phyloP scores from a whole-genome alignment of 768 basidiomycete species.

The Lentinula detonsa region DNA sequence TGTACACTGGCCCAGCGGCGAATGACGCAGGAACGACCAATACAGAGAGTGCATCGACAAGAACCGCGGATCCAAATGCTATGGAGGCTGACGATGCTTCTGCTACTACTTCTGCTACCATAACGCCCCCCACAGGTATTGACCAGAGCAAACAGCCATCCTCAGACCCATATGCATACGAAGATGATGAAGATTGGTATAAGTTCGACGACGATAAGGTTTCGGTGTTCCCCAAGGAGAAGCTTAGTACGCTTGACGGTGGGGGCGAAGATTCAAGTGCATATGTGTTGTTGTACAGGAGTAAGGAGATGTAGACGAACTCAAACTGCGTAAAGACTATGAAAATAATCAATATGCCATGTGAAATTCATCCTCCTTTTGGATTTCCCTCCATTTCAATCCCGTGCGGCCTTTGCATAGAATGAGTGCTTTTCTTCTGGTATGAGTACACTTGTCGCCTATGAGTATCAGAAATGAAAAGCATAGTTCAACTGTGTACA shows the following conservation, averaged over 20 bases:
- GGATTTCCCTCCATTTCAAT: too few relatives aligned
- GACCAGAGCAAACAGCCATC: conserved; percentile 23
- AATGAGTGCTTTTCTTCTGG: too few relatives aligned
- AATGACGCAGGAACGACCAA: conserved; percentile 1
- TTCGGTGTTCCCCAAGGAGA: conserved; percentile 78
- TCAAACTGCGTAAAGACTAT: neutral
- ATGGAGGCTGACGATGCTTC: conserved; percentile 12
- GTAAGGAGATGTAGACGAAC: conserved; percentile 29
- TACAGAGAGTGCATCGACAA: neutral
- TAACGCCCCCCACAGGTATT: conserved; percentile 14
- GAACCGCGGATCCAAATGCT: conserved; percentile 4
- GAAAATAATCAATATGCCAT: too few relatives aligned
- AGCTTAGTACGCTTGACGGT: conserved; percentile 79
- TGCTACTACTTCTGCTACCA: conserved; percentile 11
- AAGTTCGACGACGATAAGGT: conserved; percentile 98
- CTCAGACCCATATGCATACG: conserved; percentile 22
- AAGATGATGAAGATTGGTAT: conserved; percentile 84
- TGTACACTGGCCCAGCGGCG: neutral
- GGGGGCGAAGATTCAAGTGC: conserved; percentile 87
- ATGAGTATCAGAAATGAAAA: too few relatives aligned
- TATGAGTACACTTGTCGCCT: too few relatives aligned
- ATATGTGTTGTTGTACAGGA: conserved; percentile 84
- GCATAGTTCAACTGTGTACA: too few relatives aligned
- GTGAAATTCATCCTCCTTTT: neutral
- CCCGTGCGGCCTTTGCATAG: too few relatives aligned